These are phyloP conservation scores for Cryptosporidium tyzzeri DNA, from an alignment of 169 alveolate species.

Conservation along the genomic window DNA sequence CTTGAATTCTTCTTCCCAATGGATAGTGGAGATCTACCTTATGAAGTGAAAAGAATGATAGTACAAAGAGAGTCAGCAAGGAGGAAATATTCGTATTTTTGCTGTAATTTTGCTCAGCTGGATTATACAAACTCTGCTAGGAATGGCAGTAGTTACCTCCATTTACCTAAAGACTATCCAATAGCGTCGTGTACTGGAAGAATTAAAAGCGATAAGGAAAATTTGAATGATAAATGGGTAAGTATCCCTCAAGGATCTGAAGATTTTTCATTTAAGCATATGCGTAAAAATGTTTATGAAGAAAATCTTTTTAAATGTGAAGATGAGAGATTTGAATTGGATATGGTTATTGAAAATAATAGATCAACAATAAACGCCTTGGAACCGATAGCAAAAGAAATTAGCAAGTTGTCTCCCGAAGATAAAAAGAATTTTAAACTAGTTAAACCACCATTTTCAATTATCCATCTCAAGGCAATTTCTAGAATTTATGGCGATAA, in stretches of 20 bases:
- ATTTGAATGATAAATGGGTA: constrained; percentile 84
- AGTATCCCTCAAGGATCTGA: constrained; percentile 89
- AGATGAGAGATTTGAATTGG: constrained; percentile 88
- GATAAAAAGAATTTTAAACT: constrained; percentile 77
- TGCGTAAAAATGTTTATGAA: constrained; percentile 86
- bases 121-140: constrained; percentile 59
- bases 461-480: constrained; percentile 81
- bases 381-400: constrained; percentile 79
- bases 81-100: constrained; percentile 64
- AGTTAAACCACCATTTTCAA: constrained; percentile 72
- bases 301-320: constrained; percentile 87
- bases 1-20: constrained; percentile 73
- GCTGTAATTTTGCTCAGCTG: constrained; percentile 72
- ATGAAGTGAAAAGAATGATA: constrained; percentile 68
- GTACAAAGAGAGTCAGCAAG: constrained; percentile 75
- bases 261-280: constrained; percentile 83
- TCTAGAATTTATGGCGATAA: constrained; percentile 83
- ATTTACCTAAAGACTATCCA: constrained; percentile 69
- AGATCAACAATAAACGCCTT: constrained; percentile 79
- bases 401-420: constrained; percentile 71
- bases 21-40: constrained; percentile 76
- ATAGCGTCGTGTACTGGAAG: constrained; percentile 73
- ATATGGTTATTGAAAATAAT: constrained; percentile 82
- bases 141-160: constrained; percentile 70
- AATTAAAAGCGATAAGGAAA: constrained; percentile 41